Conservation (phyloP, 2,329 filamentous ascomycete genomes). For the Parascedosporium putredinis region DNA sequence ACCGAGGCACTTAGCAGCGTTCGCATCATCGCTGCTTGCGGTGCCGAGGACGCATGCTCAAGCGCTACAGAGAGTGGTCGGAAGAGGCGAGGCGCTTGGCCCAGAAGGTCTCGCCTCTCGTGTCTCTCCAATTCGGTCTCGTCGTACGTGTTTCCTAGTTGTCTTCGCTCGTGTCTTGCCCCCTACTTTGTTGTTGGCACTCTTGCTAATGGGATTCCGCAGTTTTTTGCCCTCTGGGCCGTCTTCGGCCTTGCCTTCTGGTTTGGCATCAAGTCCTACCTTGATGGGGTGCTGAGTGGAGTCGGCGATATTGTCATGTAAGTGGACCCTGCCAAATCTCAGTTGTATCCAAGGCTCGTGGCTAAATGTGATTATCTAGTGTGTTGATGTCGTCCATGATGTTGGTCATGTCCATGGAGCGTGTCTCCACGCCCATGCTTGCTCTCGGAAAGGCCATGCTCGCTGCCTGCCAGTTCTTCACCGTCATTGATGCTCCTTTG, state of each 20-base stretch:
- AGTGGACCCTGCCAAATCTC: conserved; percentile 15
- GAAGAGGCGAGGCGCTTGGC: conserved; percentile 41
- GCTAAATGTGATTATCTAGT: conserved; percentile 13
- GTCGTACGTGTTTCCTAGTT: conserved; percentile 23
- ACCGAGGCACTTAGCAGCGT: conserved; percentile 51
- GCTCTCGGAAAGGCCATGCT: conserved; percentile 47
- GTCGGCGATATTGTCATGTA: conserved; percentile 46
- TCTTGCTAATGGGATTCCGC: too few relatives aligned
- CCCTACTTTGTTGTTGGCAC: too few relatives aligned
- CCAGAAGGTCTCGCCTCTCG: conserved; percentile 36
- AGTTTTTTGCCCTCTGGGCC: conserved; percentile 43
- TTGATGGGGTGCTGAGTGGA: conserved; percentile 33
- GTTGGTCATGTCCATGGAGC: conserved; percentile 44
- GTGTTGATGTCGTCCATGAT: conserved; percentile 50
- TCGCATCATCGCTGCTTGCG: conserved; percentile 52
- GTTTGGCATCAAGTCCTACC: conserved; percentile 45
- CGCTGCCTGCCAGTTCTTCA: conserved; percentile 47
- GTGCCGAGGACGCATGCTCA: conserved; percentile 45
- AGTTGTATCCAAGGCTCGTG: background rate
- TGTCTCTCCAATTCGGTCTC: conserved; percentile 41
- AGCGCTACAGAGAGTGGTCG: conserved; percentile 44
- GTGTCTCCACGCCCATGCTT: conserved; percentile 47
- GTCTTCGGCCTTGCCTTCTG: conserved; percentile 51
- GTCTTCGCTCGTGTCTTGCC: too few relatives aligned
- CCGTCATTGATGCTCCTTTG: conserved; percentile 38